phyloP scores from a whole-genome alignment of 2,329 filamentous ascomycete genomes.

The Xylariomycetidae sp. region DNA sequence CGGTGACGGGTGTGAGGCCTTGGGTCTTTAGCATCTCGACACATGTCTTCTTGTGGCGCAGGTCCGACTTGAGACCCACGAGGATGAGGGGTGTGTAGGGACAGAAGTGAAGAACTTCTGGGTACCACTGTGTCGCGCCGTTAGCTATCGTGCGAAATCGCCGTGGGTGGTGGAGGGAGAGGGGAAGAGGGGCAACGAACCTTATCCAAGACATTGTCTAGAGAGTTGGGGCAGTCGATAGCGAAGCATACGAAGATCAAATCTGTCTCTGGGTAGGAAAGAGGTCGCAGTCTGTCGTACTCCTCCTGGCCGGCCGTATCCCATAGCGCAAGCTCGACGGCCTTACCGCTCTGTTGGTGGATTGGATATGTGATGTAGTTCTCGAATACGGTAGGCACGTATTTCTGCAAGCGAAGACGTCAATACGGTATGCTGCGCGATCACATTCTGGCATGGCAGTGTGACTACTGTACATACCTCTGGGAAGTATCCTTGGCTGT shows the following conservation, averaged over 20 bases:
- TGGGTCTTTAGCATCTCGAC: conserved; percentile 99
- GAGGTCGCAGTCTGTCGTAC: conserved; percentile 90
- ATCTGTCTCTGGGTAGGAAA: conserved; percentile 97
- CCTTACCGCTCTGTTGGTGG: conserved; percentile 84
- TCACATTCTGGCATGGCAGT: too few relatives aligned
- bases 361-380: conserved; percentile 99
- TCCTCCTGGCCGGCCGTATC: conserved; percentile 98
- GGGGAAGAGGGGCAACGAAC: conserved; percentile 45
- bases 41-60: conserved; percentile 91
- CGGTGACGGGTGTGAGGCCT: conserved; percentile 89
- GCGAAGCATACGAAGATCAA: conserved; percentile 98
- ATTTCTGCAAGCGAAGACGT: conserved; percentile 73
- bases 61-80: conserved; percentile 93
- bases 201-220: conserved; percentile 99
- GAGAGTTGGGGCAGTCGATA: conserved; percentile 95
- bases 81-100: conserved; percentile 95
- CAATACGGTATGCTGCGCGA: too few relatives aligned
- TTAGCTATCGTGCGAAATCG: background rate
- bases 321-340: conserved; percentile 94
- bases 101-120: conserved; percentile 98
- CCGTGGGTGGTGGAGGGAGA: conserved; percentile 4
- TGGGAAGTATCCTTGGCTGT: conserved; percentile 97
- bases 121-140: conserved; percentile 73
- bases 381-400: conserved; percentile 97
- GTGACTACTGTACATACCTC: conserved; percentile 60